Evolutionary conservation across 352 stramenopile species (phyloP), one percentile per base, ranked within the genome.

Genomic region (Blastocystis sp.): DNA sequence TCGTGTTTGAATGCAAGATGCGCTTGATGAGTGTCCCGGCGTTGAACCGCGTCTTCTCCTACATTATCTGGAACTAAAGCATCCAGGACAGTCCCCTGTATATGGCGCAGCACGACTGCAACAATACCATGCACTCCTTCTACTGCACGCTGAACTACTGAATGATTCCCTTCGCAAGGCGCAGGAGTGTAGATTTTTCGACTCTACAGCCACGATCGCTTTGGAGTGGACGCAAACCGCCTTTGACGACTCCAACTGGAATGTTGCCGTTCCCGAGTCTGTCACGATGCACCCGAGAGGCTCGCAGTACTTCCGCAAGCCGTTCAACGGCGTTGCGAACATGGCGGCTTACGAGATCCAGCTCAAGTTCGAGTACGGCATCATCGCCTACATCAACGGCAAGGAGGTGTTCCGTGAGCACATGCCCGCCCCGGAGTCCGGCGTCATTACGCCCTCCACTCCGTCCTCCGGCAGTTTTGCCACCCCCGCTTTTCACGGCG

Each of bases 301-400:
- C 11, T 69, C 74, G 7, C 74, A 84, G 54, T 84, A 84, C 38
- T 69, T 38, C n/a, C 28, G 74, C 43, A 38, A 60, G 3, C 57
- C 4, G 14, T 66, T 69, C n/a, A 84, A 10, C 24, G 52, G 52
- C 9, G 38, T 69, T 17, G 64, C 64, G 3, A 74, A 74, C 14
- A 74, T 74, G 64, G 64, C 68, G 4, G 9, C 48, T 1, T 59
- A 48, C 48, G 24, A 77, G 68, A 77, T 77, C 28, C 68, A 60
- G 19, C 34, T 77, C 34, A 59, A 77, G 2, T 77, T 38, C 68
- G 60, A 61, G 48, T 77, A 77, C 52, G 68, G 68, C 19, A 7
- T 57, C 2, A 60, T 77, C 28, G 68, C 52, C 9, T 38, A 59
- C 21, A 57, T 77, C 21, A 77, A 77, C 28, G 68, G 68, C 14